These are phyloP conservation scores for Hypoxylon crocopeplum DNA, from an alignment of 495 filamentous ascomycete genomes.

Conservation along the genomic window DNA sequence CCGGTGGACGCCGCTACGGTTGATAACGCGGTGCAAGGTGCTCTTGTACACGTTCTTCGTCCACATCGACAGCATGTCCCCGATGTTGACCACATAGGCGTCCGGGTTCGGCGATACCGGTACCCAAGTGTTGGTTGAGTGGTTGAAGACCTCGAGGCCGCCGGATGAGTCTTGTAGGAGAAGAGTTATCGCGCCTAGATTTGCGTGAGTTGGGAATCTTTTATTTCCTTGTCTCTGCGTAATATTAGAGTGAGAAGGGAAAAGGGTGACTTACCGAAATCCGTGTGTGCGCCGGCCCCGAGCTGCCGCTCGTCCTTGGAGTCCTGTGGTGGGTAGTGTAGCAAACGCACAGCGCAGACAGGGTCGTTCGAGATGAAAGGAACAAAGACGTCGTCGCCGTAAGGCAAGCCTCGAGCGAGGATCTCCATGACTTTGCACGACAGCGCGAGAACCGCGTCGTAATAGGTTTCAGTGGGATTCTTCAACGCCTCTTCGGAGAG, in stretches of 20 bases:
- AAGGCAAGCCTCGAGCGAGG: slow-evolving; percentile 51
- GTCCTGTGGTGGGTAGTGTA: slow-evolving; percentile 58
- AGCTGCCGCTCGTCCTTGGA: slow-evolving; percentile 41
- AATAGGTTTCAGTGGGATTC: slow-evolving; percentile 42
- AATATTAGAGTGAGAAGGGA: not conserved
- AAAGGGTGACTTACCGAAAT: slow-evolving; percentile 43
- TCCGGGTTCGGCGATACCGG: slow-evolving; percentile 55
- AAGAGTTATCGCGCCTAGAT: slow-evolving; percentile 51
- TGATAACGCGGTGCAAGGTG: slow-evolving; percentile 59
- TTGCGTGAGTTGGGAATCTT: not conserved
- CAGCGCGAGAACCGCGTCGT: slow-evolving; percentile 40
- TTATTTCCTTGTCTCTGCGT: not conserved
- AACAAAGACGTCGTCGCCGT: slow-evolving; percentile 48
- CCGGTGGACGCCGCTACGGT: slow-evolving; percentile 51
- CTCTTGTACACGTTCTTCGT: slow-evolving; percentile 55
- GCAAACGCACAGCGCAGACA: slow-evolving; percentile 44
- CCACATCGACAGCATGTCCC: slow-evolving; percentile 55
- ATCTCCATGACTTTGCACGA: slow-evolving; percentile 42
- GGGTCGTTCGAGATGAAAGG: slow-evolving; percentile 49
- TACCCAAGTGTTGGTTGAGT: slow-evolving; percentile 40
- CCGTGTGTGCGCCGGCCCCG: slow-evolving; percentile 58
- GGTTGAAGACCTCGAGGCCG: slow-evolving; percentile 55
- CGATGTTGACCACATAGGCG: slow-evolving; percentile 63
- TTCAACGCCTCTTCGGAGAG: slow-evolving; percentile 34
- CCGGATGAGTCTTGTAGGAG: slow-evolving; percentile 50